Evolutionary conservation across 2,329 filamentous ascomycete species (phyloP).

Genomic region (Pseudophaeomoniella oleicola): DNA sequence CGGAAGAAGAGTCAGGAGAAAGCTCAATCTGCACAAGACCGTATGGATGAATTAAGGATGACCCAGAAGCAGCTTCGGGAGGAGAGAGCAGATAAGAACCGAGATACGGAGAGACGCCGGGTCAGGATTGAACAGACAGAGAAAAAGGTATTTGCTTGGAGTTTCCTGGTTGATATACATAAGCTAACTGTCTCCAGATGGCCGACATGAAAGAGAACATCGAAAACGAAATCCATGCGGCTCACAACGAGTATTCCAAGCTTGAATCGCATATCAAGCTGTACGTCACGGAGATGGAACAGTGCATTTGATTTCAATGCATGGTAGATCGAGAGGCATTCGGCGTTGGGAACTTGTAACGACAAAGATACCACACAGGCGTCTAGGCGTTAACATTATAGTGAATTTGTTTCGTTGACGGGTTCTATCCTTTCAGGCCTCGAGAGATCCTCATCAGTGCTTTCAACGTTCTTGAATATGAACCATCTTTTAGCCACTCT

Average conservation of each 20-base stretch:
- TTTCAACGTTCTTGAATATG: slow-evolving; percentile 30
- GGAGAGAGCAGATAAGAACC: slow-evolving; percentile 72
- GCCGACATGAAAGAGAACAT: slow-evolving; percentile 94
- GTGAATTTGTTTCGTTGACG: slow-evolving; percentile 20
- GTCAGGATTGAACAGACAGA: slow-evolving; percentile 97
- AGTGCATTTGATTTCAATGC: slow-evolving; percentile 46
- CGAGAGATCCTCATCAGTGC: background rate
- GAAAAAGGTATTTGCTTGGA: slow-evolving; percentile 65
- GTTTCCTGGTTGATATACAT: slow-evolving; percentile 4
- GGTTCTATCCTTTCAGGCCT: slow-evolving; percentile 13
- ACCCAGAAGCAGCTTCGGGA: slow-evolving; percentile 70
- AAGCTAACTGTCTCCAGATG: slow-evolving; percentile 48
- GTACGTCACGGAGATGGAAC: slow-evolving; percentile 98
- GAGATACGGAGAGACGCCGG: slow-evolving; percentile 80
- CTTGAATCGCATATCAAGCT: slow-evolving; percentile 94
- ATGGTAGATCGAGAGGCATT: background rate
- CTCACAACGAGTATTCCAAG: slow-evolving; percentile 91
- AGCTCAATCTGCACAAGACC: slow-evolving; percentile 63
- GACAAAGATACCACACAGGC: background rate
- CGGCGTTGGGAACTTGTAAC: background rate
- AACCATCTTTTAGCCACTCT: slow-evolving; percentile 55
- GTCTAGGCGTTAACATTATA: too few relatives aligned
- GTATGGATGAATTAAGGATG: slow-evolving; percentile 77
- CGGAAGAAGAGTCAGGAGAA: slow-evolving; percentile 69
- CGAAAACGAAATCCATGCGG: slow-evolving; percentile 79